Base-by-base conservation (phyloP, 2,329 filamentous ascomycete genomes). In the Seiridium unicorne region DNA sequence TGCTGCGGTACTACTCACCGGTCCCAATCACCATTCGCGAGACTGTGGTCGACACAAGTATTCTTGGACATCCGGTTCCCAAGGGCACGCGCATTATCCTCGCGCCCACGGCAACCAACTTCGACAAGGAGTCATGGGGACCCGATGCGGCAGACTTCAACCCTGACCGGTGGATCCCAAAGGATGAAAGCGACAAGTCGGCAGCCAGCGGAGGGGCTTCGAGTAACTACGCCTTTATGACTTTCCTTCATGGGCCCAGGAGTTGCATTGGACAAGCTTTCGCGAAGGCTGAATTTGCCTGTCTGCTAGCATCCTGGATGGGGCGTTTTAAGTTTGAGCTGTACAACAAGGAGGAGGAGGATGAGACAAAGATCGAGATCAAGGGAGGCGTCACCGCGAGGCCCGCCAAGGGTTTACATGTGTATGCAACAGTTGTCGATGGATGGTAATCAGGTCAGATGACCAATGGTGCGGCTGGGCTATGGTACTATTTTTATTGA, bases 251-350 rank as follows among this genome's bases (percentile, higher is more conserved):
- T 71, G 93, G 93, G 0, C 92, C 93, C 2, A 80, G 93, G 57
- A 90, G 89, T 69, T 97, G 93, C 71, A 97, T 97, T 66, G 93
- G 93, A 0, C 84, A 88, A 73, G 81, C 81, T 2, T 97, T 97
- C 75, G 90, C 93, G 0, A 89, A 87, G 71, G 86, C 89, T 0
- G 94, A 97, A 79, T 91, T 97, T 74, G 92, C 91, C 7, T 94
- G 90, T 70, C 76, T 97, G 63, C 71, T 97, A 51, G 93, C 92
- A 31, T 83, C 85, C 7, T 87, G 90, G 81, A 83, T 94, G 3
- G 92, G 92, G 1, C 81, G 85, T 44, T 96, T 96, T 73, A 83
- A 87, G 69, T 87, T 89, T 71, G 77, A 77, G 65, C 70, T 88
- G 58, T 72, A 73, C 62, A 76, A 87, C 65, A 76, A 84, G 68